A percentile compares a stretch with the other conserved stretches of the same genome.
Conservation (phyloP, 139 green algal species). For the Tetraselmis chui region DNA sequence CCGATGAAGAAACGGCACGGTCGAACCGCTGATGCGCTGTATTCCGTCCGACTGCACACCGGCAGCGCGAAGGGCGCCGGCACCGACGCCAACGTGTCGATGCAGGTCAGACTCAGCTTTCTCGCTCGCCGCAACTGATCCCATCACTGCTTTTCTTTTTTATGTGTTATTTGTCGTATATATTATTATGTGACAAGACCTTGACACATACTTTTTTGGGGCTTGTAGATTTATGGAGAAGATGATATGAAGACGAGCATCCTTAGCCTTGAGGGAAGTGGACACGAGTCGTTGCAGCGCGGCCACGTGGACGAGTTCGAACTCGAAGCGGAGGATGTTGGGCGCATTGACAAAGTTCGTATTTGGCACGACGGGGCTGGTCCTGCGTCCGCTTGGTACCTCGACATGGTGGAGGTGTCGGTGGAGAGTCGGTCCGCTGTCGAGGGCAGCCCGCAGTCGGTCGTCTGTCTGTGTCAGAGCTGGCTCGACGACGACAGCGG, state of each 20-base stretch:
- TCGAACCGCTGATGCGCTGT: neutral
- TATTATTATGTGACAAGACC: too few species aligned
- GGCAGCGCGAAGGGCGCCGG: slow-evolving; percentile 34
- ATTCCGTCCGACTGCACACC: slow-evolving; percentile 23
- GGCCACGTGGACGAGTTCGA: neutral
- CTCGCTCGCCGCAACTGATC: slow-evolving; percentile 30
- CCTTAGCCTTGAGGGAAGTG: neutral
- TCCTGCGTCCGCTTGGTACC: slow-evolving; percentile 34
- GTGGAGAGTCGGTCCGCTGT: neutral
- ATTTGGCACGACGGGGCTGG: slow-evolving; percentile 56
- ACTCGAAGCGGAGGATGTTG: slow-evolving; percentile 23
- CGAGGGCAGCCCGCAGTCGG: neutral
- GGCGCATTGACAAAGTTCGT: slow-evolving; percentile 35
- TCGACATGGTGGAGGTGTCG: slow-evolving; percentile 25
- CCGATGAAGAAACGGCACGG: neutral
- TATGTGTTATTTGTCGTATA: too few species aligned
- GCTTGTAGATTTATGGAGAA: slow-evolving; percentile 14
- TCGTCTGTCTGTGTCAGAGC: neutral
- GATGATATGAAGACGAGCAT: slow-evolving; percentile 40
- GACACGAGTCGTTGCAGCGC: slow-evolving; percentile 23
- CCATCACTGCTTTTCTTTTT: too few species aligned
- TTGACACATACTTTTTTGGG: too few species aligned
- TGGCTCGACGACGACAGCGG: neutral
- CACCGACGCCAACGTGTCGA: slow-evolving; percentile 37
- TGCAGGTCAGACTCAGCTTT: too few species aligned